Evolutionary conservation across 2,329 filamentous ascomycete species (phyloP), one percentile per base, ranked within the genome.

Genomic region (Fusarium sp.): DNA sequence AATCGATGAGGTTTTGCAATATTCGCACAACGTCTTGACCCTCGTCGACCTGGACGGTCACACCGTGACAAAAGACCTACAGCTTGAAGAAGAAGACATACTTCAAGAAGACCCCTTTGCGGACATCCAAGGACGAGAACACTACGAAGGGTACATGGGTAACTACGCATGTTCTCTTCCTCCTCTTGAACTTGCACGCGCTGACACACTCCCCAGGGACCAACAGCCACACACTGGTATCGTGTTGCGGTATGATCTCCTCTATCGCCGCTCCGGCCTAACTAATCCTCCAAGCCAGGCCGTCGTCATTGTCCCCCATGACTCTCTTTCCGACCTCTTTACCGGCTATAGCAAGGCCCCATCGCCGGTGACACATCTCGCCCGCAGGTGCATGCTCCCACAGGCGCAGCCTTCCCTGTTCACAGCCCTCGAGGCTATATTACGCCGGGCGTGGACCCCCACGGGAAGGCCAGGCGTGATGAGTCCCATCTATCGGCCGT

Each of bases 41-140:
- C 62, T 84, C 5, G 75, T 79, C 25, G 80, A 80, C 40, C 36
- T 81, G 20, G 59, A 77, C 3, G 82, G 80, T 4, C 72, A 61
- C 5, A 35, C 65, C 4, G 63, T 82, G 4, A 22, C 67, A 1
- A 31, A 71, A 22, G 20, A 60, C 6, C 13, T 80, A 3, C 0
- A 22, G 1, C 57, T 83, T 35, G 40, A 78, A 1, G 56, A 77
- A 16, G 45, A 75, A 0, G 57, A 75, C 9, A 57, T 82, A 8
- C 71, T 83, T 13, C 58, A 79, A 13, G 45, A 65, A 7, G 33
- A 71, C 8, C 63, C 65, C 20, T 82, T 81, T 54, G 69, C 69
- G 0, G 66, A 65, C 7, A 8, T 74, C 1, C 47, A 65, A 0
- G 68, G 68, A 0, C 66, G 78, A 13, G 77, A 80, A 56, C 66